Evolutionary conservation across 1,284 basidiomycete species (phyloP).

Genomic region (Ustilago xerochloae): DNA sequence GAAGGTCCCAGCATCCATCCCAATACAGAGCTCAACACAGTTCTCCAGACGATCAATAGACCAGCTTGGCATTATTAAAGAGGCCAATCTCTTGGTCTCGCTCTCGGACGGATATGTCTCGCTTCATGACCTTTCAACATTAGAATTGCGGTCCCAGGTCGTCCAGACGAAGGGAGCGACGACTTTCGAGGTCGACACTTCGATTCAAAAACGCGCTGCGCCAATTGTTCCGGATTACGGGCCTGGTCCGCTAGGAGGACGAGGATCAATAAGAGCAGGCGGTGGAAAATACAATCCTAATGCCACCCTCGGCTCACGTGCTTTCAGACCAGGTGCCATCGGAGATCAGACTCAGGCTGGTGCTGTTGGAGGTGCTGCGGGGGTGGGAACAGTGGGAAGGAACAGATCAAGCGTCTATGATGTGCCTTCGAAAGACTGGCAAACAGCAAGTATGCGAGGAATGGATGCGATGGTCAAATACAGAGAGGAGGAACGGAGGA

Average conservation of each 20-base stretch:
- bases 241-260: slow-evolving; percentile 40
- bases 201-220: slow-evolving; percentile 69
- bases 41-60: slow-evolving; percentile 81
- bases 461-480: slow-evolving; percentile 53
- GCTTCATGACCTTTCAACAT: slow-evolving; percentile 73
- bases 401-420: slow-evolving; percentile 38
- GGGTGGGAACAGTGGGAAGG: slow-evolving; percentile 13
- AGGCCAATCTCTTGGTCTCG: slow-evolving; percentile 82
- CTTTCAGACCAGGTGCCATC: slow-evolving; percentile 38
- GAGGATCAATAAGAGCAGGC: slow-evolving; percentile 22
- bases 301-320: slow-evolving; percentile 20
- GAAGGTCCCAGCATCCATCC: slow-evolving; percentile 11
- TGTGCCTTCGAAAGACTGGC: slow-evolving; percentile 39
- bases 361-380: neutral
- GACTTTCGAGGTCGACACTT: slow-evolving; percentile 80
- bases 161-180: slow-evolving; percentile 79
- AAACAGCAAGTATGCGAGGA: slow-evolving; percentile 49
- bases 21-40: slow-evolving; percentile 47
- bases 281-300: slow-evolving; percentile 15
- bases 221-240: slow-evolving; percentile 35
- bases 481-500: slow-evolving; percentile 41
- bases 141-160: slow-evolving; percentile 73
- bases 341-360: slow-evolving; percentile 28
- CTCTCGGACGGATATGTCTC: slow-evolving; percentile 77
- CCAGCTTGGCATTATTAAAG: slow-evolving; percentile 83